Conservation (phyloP, 345 rosid species). For the Euclidium syriacum region DNA sequence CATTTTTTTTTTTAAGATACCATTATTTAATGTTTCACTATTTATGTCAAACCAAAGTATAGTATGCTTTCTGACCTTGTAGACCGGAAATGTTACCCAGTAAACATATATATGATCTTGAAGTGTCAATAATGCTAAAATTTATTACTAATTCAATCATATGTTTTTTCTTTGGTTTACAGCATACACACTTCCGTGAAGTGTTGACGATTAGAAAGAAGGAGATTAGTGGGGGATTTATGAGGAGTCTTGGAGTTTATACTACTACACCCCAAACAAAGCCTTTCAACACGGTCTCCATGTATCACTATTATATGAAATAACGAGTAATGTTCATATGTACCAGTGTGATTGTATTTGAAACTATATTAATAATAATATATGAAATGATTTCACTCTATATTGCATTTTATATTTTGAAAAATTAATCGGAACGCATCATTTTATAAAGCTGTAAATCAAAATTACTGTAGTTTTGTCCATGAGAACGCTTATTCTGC, state of each 20-base stretch:
- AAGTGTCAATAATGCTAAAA: neutral
- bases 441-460: too few species aligned
- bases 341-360: slow-evolving; percentile 15
- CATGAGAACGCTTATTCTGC: too few species aligned
- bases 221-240: neutral
- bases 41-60: too few species aligned
- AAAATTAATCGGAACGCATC: too few species aligned
- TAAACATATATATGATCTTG: too few species aligned
- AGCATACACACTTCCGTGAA: slow-evolving; percentile 30
- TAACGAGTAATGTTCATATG: slow-evolving; percentile 13
- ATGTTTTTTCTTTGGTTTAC: neutral
- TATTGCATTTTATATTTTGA: too few species aligned
- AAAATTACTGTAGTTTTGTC: too few species aligned
- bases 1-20: too few species aligned
- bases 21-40: too few species aligned
- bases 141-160: neutral
- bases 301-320: slow-evolving; percentile 17
- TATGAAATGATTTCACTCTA: slow-evolving; percentile 7
- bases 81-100: too few species aligned
- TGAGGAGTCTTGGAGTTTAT: neutral
- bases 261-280: neutral
- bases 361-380: neutral
- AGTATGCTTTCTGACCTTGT: too few species aligned
- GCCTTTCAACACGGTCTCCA: neutral
- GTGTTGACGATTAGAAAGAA: neutral